These are phyloP conservation scores for Pichia phayaonensis DNA, from an alignment of 805 yeast species.

Conservation along the genomic window DNA sequence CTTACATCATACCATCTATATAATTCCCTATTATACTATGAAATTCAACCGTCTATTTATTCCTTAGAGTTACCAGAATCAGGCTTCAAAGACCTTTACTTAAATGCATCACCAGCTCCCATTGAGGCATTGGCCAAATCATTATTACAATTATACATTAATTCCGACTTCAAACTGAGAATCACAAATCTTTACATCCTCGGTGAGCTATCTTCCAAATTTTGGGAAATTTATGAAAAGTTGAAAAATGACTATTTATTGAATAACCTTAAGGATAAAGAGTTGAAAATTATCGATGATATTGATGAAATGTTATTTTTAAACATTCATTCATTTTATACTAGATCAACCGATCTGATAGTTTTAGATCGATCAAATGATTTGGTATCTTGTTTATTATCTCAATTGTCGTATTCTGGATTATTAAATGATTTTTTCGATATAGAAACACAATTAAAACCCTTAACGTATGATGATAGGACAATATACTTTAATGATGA, in stretches of 20 bases:
- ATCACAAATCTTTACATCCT: slow-evolving; percentile 51
- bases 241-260: slow-evolving; percentile 24
- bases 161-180: slow-evolving; percentile 35
- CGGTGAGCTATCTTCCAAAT: slow-evolving; percentile 47
- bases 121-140: slow-evolving; percentile 42
- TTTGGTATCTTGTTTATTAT: slow-evolving; percentile 57
- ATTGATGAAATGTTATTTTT: slow-evolving; percentile 29
- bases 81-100: slow-evolving; percentile 1
- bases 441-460: slow-evolving; percentile 33
- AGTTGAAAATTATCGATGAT: slow-evolving; percentile 26
- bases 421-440: slow-evolving; percentile 66
- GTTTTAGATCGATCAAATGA: slow-evolving; percentile 77
- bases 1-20: slow-evolving; percentile 11
- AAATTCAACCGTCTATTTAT: slow-evolving; percentile 34
- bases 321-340: slow-evolving; percentile 29
- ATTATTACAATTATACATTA: slow-evolving; percentile 36
- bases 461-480: slow-evolving; percentile 1
- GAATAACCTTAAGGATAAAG: slow-evolving; percentile 26
- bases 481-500: slow-evolving; percentile 33
- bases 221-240: slow-evolving; percentile 37
- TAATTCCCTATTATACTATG: slow-evolving; percentile 24
- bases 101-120: slow-evolving; percentile 32
- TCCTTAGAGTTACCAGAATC: slow-evolving; percentile 33
- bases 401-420: slow-evolving; percentile 79
- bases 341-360: slow-evolving; percentile 56